Evolutionary conservation across 345 rosid genomes (phyloP).

Genomic region (Xanthoceras sorbifolium): DNA sequence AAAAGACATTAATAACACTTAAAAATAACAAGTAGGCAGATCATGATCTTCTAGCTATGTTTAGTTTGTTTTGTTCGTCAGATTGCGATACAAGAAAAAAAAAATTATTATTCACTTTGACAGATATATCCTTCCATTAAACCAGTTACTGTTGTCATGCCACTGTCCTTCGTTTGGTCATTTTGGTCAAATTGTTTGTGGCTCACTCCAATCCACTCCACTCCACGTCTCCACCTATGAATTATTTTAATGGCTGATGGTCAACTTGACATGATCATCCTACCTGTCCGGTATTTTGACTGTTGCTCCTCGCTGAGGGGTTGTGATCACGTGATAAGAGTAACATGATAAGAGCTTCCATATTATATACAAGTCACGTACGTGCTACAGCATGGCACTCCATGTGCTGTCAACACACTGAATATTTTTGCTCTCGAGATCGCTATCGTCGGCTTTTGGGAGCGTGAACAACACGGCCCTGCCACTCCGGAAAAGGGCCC

Average conservation of each 20-base stretch:
- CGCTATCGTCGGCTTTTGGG: neutral
- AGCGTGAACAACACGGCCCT: neutral
- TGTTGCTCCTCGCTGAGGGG: neutral
- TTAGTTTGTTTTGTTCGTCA: neutral
- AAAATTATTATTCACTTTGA: neutral
- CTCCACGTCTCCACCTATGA: too few relatives aligned
- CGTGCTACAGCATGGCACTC: neutral
- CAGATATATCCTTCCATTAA: neutral
- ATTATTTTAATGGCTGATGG: neutral
- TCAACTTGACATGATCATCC: neutral
- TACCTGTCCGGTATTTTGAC: neutral
- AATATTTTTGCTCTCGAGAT: neutral
- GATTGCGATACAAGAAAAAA: neutral
- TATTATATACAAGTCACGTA: too few relatives aligned
- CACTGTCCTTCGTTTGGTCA: neutral
- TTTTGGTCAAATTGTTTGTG: neutral
- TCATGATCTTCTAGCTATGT: too few relatives aligned
- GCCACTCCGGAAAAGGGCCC: neutral
- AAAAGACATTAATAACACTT: neutral
- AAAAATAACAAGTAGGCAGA: neutral
- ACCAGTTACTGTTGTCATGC: neutral
- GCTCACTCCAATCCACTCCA: too few relatives aligned
- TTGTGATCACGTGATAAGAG: conserved; percentile 4
- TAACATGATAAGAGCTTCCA: too few relatives aligned
- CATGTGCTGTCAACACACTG: neutral